Conservation (phyloP, 2,329 filamentous ascomycete genomes). For the Fonsecaea pedrosoi region DNA sequence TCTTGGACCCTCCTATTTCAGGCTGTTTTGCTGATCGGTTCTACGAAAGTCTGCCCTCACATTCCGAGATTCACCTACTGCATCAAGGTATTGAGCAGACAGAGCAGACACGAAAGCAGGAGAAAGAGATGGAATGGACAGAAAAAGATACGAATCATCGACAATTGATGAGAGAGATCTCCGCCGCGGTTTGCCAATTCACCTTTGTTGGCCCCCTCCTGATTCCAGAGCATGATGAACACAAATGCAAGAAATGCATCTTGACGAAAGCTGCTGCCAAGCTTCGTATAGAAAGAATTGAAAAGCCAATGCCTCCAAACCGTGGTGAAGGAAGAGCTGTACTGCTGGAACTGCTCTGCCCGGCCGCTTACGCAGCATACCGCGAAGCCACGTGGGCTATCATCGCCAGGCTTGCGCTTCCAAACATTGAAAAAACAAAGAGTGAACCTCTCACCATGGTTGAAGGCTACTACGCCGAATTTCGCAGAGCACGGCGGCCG, state of each 20-base stretch:
- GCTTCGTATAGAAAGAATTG: constrained; percentile 22
- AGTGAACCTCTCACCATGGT: constrained; percentile 42
- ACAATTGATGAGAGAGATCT: constrained; percentile 9
- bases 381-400: constrained; percentile 61
- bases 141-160: constrained; percentile 15
- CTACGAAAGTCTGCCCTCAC: constrained; percentile 45
- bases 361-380: constrained; percentile 56
- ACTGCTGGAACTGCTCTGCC: constrained; percentile 61
- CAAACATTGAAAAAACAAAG: constrained; percentile 20
- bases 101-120: constrained; percentile 42
- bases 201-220: constrained; percentile 8
- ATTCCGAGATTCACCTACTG: constrained; percentile 42
- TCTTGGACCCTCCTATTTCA: constrained; percentile 55
- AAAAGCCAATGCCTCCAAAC: constrained; percentile 37
- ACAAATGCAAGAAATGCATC: constrained; percentile 23
- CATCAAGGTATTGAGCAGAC: constrained; percentile 44
- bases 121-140: constrained; percentile 48
- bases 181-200: constrained; percentile 7
- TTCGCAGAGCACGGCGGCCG: constrained; percentile 41
- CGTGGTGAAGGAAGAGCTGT: constrained; percentile 47
- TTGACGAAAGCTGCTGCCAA: constrained; percentile 13
- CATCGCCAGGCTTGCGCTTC: constrained; percentile 47
- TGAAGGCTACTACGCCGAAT: constrained; percentile 44
- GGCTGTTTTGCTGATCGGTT: constrained; percentile 58
- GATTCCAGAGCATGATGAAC: constrained; percentile 12